Evolutionary conservation across 768 basidiomycete genomes (phyloP), one percentile per base, ranked within the genome.

Genomic region (button mushroom (Agaricus bisporus)): DNA sequence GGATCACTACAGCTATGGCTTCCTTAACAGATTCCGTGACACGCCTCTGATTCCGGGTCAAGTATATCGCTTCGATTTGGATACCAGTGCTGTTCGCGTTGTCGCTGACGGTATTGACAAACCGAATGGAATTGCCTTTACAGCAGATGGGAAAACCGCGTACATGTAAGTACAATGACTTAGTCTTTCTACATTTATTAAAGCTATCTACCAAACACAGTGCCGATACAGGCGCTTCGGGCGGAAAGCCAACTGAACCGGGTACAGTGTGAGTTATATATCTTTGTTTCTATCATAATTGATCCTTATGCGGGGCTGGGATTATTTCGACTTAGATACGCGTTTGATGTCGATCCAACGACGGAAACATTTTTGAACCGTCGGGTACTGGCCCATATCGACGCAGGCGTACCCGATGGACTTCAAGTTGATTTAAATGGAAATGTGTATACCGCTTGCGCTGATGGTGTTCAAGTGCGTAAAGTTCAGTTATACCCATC

Each of bases 91-190:
- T 28, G 78, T 91, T 5, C 78, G 80, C 2, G 83, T 85, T 7
- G 85, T 90, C 2, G 88, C 91, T 2, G 85, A 87, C 57, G 85
- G 82, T n/a, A 86, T 91, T 61, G 75, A 78, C 54, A 78, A 78
- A 58, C 78, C 77, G 41, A 92, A 91, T 61, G 91, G 88, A 1
- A 78, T 91, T 48, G 85, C 86, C 0, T 84, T 91, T 64, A 78
- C 77, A n/a, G 67, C 71, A 1, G 81, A 85, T 57, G 86, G 87
- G 8, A 77, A 66, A 46, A 78, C 71, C 7, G 87, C 81, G 3
- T 91, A 85, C 62, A 72, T 91, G 86, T 74, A 59, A 18, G 68
- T 64, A 1, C 14, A 44, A 41, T 39, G 15, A 15, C 9, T 38
- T 49, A 10, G 48, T 32, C 17, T 12, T 18, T 45, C 29, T 22